These are phyloP conservation scores for Umbelopsis vinacea DNA, from an alignment of 192 early-diverging fungal species.

Conservation along the genomic window DNA sequence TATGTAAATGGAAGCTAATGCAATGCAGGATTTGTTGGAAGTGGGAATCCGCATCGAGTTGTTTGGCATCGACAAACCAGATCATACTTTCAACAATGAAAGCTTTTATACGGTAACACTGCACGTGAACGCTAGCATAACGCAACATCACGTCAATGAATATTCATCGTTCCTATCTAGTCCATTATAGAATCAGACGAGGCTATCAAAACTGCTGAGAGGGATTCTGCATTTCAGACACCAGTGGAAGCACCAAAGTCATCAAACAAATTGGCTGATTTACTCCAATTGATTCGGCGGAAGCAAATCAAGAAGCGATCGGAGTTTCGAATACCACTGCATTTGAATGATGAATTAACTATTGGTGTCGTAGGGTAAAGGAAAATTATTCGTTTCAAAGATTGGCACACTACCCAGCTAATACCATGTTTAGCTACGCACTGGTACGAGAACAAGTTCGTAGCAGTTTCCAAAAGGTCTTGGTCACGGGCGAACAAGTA, in stretches of 20 bases:
- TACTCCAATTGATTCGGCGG: conserved; percentile 55
- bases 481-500: conserved; percentile 56
- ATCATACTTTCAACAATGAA: conserved; percentile 55
- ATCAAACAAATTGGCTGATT: conserved; percentile 48
- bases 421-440: conserved; percentile 48
- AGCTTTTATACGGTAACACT: conserved; percentile 63
- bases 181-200: conserved; percentile 13
- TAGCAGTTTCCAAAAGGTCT: conserved; percentile 44
- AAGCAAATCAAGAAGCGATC: conserved; percentile 70
- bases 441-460: conserved; percentile 58
- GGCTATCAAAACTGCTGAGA: background rate
- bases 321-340: conserved; percentile 61
- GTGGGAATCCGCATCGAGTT: conserved; percentile 64
- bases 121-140: background rate
- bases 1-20: background rate
- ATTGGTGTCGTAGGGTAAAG: conserved; percentile 75
- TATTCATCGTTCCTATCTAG: background rate
- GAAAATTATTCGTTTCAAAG: conserved; percentile 11
- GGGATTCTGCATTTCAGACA: background rate
- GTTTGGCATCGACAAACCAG: conserved; percentile 59
- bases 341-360: conserved; percentile 60
- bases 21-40: conserved; percentile 58
- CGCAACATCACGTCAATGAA: background rate
- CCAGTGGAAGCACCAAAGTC: conserved; percentile 19
- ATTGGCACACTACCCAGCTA: background rate